Evolutionary conservation across 1,139 yeast genomes (phyloP).

Genomic region (Blastobotrys indianensis): DNA sequence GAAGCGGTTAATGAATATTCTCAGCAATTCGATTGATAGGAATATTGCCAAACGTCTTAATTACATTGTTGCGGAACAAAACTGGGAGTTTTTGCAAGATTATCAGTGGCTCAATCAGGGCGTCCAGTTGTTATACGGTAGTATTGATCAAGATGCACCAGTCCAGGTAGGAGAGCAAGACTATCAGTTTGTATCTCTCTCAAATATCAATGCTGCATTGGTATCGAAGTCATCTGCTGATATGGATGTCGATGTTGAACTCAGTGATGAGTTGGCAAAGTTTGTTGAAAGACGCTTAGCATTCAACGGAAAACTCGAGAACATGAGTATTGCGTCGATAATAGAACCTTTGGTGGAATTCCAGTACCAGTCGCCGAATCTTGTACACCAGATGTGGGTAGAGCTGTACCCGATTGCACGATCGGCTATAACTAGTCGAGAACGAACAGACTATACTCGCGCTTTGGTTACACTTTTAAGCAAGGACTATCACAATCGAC

Average conservation of each 20-base stretch:
- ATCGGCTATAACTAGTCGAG: constrained; percentile 66
- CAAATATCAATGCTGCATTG: constrained; percentile 13
- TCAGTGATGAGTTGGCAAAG: constrained; percentile 24
- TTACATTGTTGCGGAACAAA: constrained; percentile 85
- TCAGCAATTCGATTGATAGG: constrained; percentile 73
- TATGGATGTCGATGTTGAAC: constrained; percentile 18
- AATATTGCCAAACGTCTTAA: constrained; percentile 75
- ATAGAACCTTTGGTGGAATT: constrained; percentile 70
- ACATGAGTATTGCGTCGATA: constrained; percentile 53
- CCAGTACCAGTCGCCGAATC: constrained; percentile 74
- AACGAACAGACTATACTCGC: constrained; percentile 76
- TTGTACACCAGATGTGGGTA: constrained; percentile 82
- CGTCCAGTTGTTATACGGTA: constrained; percentile 74
- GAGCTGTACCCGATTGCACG: constrained; percentile 78
- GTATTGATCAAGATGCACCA: constrained; percentile 51
- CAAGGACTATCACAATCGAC: constrained; percentile 87
- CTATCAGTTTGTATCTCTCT: constrained; percentile 43
- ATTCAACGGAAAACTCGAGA: constrained; percentile 45
- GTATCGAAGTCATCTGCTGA: constrained; percentile 10
- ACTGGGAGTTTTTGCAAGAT: constrained; percentile 93
- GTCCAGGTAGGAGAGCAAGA: constrained; percentile 45
- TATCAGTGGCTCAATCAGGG: constrained; percentile 96
- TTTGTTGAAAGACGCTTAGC: constrained; percentile 47
- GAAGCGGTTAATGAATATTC: constrained; percentile 69
- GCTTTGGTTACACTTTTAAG: constrained; percentile 73